A percentile compares a stretch with the other conserved stretches of the same genome.
Conservation (phyloP, 2,329 filamentous ascomycete genomes). For the Sordariomycetes sp. region DNA sequence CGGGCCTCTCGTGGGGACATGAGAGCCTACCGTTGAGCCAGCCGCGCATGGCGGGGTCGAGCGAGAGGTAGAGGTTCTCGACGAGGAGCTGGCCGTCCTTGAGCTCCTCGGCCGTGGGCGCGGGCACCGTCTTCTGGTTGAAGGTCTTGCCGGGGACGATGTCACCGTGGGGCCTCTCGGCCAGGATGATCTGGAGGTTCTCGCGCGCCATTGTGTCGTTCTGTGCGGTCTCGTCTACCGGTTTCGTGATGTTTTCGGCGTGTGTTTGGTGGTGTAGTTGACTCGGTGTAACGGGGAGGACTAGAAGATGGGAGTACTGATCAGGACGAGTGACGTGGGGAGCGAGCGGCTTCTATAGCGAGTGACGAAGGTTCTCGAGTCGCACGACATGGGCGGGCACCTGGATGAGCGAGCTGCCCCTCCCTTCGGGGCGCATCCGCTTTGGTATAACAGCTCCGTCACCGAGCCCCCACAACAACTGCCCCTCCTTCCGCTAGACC, state of each 20-base stretch:
- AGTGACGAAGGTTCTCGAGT: too few relatives aligned
- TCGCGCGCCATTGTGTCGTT: background rate
- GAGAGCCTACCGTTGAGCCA: constrained; percentile 45
- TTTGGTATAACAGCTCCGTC: background rate
- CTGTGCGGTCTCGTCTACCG: background rate
- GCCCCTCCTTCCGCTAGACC: background rate
- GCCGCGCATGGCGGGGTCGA: constrained; percentile 66
- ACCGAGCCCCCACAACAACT: background rate
- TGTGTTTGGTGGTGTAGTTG: background rate
- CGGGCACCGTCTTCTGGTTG: constrained; percentile 31
- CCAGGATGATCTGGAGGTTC: constrained; percentile 42
- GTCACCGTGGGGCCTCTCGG: constrained; percentile 44
- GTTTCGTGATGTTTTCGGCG: background rate
- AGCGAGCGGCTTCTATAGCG: too few relatives aligned
- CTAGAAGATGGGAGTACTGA: too few relatives aligned
- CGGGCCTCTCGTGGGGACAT: background rate
- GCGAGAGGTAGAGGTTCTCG: constrained; percentile 48
- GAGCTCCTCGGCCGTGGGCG: constrained; percentile 36
- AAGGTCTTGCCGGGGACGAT: constrained; percentile 58
- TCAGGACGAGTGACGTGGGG: too few relatives aligned
- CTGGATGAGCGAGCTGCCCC: too few relatives aligned
- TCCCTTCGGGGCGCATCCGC: background rate
- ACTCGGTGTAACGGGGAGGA: too few relatives aligned
- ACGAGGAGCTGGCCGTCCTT: constrained; percentile 53
- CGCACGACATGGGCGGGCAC: too few relatives aligned